phyloP scores from a whole-genome alignment of 352 stramenopile species.

The Elongisporangium senticosum region DNA sequence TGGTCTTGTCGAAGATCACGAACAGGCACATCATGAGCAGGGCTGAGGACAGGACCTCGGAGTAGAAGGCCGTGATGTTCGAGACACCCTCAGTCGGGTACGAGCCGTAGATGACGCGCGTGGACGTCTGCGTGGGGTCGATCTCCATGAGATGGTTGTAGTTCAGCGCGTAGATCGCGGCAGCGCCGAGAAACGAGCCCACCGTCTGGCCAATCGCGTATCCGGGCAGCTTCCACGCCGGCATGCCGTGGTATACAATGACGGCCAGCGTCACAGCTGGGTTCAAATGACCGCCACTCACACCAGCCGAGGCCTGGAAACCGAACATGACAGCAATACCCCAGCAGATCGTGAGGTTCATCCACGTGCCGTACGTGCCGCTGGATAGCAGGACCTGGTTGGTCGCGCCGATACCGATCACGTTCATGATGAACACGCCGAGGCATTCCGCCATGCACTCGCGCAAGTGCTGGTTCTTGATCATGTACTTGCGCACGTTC shows the following conservation, averaged over 20 bases:
- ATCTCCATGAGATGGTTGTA: slow-evolving; percentile 26
- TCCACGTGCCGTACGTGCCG: slow-evolving; percentile 24
- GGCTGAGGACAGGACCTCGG: slow-evolving; percentile 24
- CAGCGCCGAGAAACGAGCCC: slow-evolving; percentile 20
- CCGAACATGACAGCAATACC: slow-evolving; percentile 35
- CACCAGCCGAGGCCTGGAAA: slow-evolving; percentile 18
- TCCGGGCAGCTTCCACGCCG: slow-evolving; percentile 24
- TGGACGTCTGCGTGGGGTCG: slow-evolving; percentile 23
- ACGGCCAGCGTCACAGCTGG: slow-evolving; percentile 17
- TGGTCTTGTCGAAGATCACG: slow-evolving; percentile 24
- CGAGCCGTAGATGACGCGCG: slow-evolving; percentile 28
- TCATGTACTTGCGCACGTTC: slow-evolving; percentile 21
- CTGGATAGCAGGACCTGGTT: slow-evolving; percentile 27
- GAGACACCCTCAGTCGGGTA: slow-evolving; percentile 22
- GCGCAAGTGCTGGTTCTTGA: slow-evolving; percentile 27
- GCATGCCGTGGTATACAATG: slow-evolving; percentile 21
- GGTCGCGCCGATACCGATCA: slow-evolving; percentile 26
- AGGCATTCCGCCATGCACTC: slow-evolving; percentile 32
- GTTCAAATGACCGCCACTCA: slow-evolving; percentile 32
- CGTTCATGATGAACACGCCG: slow-evolving; percentile 35
- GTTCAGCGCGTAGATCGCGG: slow-evolving; percentile 30
- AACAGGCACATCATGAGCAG: slow-evolving; percentile 22
- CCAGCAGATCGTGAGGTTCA: slow-evolving; percentile 35
- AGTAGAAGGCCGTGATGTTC: slow-evolving; percentile 27
- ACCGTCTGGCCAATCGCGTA: slow-evolving; percentile 27